phyloP scores from a whole-genome alignment of 2,329 filamentous ascomycete species.

The Diaporthe aspalathi region DNA sequence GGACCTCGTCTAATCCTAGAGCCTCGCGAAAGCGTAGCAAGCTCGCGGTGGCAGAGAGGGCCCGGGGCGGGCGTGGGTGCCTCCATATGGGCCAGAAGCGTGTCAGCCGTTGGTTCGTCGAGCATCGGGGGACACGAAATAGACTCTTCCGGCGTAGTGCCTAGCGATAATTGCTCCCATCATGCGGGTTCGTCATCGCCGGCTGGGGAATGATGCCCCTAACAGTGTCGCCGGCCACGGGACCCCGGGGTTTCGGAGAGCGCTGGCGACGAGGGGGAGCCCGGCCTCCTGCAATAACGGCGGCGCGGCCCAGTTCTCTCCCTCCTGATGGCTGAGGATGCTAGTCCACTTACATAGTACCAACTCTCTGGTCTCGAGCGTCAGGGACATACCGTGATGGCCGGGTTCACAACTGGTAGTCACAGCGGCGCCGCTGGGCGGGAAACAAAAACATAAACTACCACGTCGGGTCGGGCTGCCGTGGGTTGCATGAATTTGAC shows the following conservation, averaged over 20 bases:
- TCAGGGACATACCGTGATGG: neutral
- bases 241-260: neutral
- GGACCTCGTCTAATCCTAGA: neutral
- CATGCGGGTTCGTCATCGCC: constrained; percentile 9
- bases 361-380: neutral
- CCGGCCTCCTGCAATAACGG: neutral
- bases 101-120: constrained; percentile 18
- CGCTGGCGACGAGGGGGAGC: neutral
- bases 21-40: neutral
- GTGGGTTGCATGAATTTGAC: constrained; percentile 23
- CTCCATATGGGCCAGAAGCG: neutral
- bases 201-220: neutral
- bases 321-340: neutral
- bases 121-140: neutral
- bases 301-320: neutral
- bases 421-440: neutral
- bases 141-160: neutral
- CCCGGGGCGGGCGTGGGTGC: neutral
- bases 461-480: neutral
- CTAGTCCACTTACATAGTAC: neutral
- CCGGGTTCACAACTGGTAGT: neutral
- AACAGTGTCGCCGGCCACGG: constrained; percentile 13
- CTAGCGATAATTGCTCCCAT: neutral
- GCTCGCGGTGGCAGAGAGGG: neutral
- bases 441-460: neutral